A percentile compares a stretch with the other conserved stretches of the same genome.
Evolutionary conservation across 2,329 filamentous ascomycete genomes (phyloP).

Genomic region (Fusarium paranaense): DNA sequence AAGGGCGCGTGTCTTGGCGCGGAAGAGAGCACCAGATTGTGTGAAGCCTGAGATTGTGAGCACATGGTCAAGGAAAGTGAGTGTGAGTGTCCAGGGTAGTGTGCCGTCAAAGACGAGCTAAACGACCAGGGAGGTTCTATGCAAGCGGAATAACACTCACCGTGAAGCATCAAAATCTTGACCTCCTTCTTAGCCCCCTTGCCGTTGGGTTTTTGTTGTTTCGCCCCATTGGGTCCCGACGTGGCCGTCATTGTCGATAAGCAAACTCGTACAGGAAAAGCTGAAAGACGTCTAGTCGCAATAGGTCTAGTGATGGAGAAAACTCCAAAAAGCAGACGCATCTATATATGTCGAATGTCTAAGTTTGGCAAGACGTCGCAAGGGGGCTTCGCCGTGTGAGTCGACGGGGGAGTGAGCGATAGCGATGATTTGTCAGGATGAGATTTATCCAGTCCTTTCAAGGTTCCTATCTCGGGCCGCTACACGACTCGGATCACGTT

Average conservation of each 20-base stretch:
- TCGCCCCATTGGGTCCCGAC: constrained; percentile 23
- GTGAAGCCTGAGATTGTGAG: constrained; percentile 75
- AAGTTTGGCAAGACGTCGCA: not conserved
- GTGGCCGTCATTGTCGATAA: constrained; percentile 45
- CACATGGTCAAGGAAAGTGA: constrained; percentile 6
- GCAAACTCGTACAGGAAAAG: constrained; percentile 11
- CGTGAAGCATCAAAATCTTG: constrained; percentile 84
- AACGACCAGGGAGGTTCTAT: not conserved
- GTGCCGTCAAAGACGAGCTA: not conserved
- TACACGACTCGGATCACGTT: constrained; percentile 29
- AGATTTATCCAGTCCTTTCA: constrained; percentile 17
- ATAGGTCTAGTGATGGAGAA: constrained; percentile 32
- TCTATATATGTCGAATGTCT: constrained; percentile 32
- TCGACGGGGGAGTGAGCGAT: constrained; percentile 36
- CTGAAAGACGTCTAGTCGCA: constrained; percentile 17
- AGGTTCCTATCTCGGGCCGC: constrained; percentile 26
- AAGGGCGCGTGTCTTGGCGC: constrained; percentile 87
- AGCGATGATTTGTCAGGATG: constrained; percentile 44
- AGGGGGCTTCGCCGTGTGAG: constrained; percentile 33
- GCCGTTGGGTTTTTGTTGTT: constrained; percentile 46
- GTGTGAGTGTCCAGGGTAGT: constrained; percentile 1
- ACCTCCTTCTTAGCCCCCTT: constrained; percentile 60
- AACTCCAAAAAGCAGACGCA: constrained; percentile 29
- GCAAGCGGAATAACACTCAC: constrained; percentile 51
- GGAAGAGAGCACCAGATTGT: constrained; percentile 88